phyloP scores from a whole-genome alignment of 1,284 basidiomycete genomes.

The Trichosporon asahii region DNA sequence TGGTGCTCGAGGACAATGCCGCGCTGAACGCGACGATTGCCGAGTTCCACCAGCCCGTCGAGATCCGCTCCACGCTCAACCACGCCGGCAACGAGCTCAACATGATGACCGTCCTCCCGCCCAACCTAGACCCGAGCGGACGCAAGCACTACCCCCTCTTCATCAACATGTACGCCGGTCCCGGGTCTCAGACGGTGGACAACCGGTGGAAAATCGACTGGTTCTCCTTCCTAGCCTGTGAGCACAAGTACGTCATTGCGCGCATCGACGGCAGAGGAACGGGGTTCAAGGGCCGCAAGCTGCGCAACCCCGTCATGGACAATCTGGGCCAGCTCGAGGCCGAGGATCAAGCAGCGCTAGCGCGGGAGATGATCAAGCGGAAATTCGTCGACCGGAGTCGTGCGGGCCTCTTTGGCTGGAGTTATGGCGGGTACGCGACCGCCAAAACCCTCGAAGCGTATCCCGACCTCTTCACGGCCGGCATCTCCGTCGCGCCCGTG shows the following conservation, averaged over 20 bases:
- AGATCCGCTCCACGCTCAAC: slow-evolving; percentile 66
- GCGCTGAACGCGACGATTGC: slow-evolving; percentile 65
- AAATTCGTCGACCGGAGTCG: slow-evolving; percentile 59
- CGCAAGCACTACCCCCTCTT: slow-evolving; percentile 89
- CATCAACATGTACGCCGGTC: slow-evolving; percentile 90
- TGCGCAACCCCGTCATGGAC: slow-evolving; percentile 78
- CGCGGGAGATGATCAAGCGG: slow-evolving; percentile 53
- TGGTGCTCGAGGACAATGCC: slow-evolving; percentile 67
- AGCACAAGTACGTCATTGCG: slow-evolving; percentile 80
- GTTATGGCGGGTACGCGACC: slow-evolving; percentile 90
- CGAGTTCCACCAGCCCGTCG: slow-evolving; percentile 69
- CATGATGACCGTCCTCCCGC: slow-evolving; percentile 83
- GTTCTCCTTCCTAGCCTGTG: slow-evolving; percentile 80
- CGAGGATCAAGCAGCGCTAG: slow-evolving; percentile 79
- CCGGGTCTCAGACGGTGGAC: slow-evolving; percentile 73
- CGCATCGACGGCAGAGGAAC: slow-evolving; percentile 91
- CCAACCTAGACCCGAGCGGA: slow-evolving; percentile 85
- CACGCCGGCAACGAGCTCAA: slow-evolving; percentile 81
- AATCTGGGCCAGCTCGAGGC: slow-evolving; percentile 84
- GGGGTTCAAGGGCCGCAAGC: slow-evolving; percentile 75
- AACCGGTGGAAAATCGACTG: slow-evolving; percentile 69
- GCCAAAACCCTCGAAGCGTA: slow-evolving; percentile 84
- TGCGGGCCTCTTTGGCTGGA: slow-evolving; percentile 95
- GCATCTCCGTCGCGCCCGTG: slow-evolving; percentile 60
- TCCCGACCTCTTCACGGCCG: slow-evolving; percentile 78